These are phyloP conservation scores for Russula compacta DNA, from an alignment of 768 basidiomycete species.

Conservation along the genomic window DNA sequence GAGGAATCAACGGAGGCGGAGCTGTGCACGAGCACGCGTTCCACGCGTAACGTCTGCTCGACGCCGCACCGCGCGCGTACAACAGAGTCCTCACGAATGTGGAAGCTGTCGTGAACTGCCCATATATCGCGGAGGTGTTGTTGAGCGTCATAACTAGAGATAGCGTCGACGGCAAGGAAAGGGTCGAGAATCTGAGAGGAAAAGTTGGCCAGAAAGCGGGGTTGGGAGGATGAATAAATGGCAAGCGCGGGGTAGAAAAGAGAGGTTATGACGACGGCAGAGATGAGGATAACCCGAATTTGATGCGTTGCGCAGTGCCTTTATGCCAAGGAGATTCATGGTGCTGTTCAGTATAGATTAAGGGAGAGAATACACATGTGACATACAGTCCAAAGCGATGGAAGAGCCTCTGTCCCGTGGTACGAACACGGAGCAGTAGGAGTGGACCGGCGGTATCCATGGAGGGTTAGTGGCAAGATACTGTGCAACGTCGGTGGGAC, in stretches of 20 bases:
- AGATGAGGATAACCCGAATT: slow-evolving; percentile 81
- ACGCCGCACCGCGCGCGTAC: slow-evolving; percentile 62
- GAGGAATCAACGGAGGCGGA: slow-evolving; percentile 38
- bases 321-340: background rate
- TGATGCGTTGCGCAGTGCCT: slow-evolving; percentile 90
- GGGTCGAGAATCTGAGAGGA: slow-evolving; percentile 52
- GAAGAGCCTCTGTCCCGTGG: slow-evolving; percentile 42
- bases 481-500: background rate
- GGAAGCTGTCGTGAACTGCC: slow-evolving; percentile 55
- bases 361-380: background rate
- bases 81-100: slow-evolving; percentile 59
- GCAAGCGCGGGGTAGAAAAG: slow-evolving; percentile 88
- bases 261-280: slow-evolving; percentile 78
- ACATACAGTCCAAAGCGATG: slow-evolving; percentile 76
- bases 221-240: slow-evolving; percentile 67
- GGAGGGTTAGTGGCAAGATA: background rate
- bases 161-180: slow-evolving; percentile 44
- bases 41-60: slow-evolving; percentile 64
- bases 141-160: slow-evolving; percentile 44
- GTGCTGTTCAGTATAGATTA: background rate
- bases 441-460: slow-evolving; percentile 20
- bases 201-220: slow-evolving; percentile 46
- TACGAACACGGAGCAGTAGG: slow-evolving; percentile 30
- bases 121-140: slow-evolving; percentile 65
- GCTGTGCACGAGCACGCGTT: slow-evolving; percentile 66